phyloP scores from a whole-genome alignment of 306 rosid genomes.

The Pyrus pyrifolia region DNA sequence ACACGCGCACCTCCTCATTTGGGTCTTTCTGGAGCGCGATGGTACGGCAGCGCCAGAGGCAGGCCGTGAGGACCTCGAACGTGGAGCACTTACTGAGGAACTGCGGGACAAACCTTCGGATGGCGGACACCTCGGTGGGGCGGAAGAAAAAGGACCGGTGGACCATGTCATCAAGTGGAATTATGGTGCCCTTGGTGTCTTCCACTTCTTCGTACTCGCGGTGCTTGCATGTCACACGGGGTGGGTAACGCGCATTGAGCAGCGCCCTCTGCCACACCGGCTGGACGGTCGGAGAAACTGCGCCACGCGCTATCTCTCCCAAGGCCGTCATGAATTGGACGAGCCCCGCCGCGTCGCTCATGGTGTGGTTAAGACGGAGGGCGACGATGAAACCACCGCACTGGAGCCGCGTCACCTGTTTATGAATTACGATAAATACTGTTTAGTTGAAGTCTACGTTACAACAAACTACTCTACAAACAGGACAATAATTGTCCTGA shows the following conservation, averaged over 20 bases:
- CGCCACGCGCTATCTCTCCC: conserved; percentile 41
- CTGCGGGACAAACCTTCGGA: conserved; percentile 31
- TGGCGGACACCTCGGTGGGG: conserved; percentile 28
- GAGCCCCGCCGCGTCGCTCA: conserved; percentile 38
- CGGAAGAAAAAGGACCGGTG: conserved; percentile 51
- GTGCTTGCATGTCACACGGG: conserved; percentile 29
- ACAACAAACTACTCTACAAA: too few relatives aligned
- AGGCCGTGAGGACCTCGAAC: conserved; percentile 41
- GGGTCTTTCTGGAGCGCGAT: conserved; percentile 19
- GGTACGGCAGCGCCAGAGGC: conserved; percentile 60
- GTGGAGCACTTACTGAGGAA: conserved; percentile 24
- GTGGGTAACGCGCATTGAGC: conserved; percentile 36
- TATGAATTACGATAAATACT: too few relatives aligned
- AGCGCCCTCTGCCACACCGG: conserved; percentile 42
- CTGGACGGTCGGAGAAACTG: conserved; percentile 16
- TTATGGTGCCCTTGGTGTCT: conserved; percentile 35
- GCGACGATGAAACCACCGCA: conserved; percentile 54
- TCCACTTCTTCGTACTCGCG: conserved; percentile 38
- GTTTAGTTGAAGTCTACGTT: too few relatives aligned
- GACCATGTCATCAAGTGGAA: conserved; percentile 41
- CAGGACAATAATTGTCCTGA: too few relatives aligned
- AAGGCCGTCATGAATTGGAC: conserved; percentile 45
- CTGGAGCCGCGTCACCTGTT: conserved; percentile 29
- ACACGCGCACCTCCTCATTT: conserved; percentile 38
- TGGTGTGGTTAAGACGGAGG: conserved; percentile 45